These are phyloP conservation scores for Elaeagnus macrophylla DNA, from an alignment of 306 rosid genomes.

Conservation along the genomic window DNA sequence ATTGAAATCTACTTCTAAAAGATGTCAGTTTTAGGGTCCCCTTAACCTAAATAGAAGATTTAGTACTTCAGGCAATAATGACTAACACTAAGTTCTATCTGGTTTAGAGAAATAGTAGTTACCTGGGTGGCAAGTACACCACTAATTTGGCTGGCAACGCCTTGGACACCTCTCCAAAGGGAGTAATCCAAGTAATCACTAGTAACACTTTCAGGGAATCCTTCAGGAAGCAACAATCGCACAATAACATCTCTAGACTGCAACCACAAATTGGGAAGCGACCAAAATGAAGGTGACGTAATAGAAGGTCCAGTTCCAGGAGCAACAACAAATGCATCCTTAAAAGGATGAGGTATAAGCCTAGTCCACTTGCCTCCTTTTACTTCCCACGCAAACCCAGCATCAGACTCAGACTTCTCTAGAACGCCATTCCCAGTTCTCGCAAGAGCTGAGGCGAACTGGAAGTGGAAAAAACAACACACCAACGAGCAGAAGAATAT, in stretches of 20 bases:
- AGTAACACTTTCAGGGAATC: conserved; percentile 71
- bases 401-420: conserved; percentile 12
- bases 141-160: conserved; percentile 80
- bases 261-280: conserved; percentile 27
- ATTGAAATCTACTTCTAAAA: no score
- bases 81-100: no score
- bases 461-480: conserved; percentile 45
- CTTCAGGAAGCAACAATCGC: conserved; percentile 83
- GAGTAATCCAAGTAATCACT: conserved; percentile 81
- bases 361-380: conserved; percentile 65
- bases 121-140: conserved; percentile 86
- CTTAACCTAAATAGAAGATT: no score
- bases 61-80: no score
- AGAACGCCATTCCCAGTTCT: conserved; percentile 7
- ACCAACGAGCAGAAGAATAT: conserved; percentile 23
- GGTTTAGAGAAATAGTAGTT: background rate
- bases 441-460: conserved; percentile 49
- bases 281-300: conserved; percentile 12
- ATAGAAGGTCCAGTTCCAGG: conserved; percentile 18
- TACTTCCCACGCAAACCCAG: conserved; percentile 47
- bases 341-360: conserved; percentile 35
- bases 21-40: no score
- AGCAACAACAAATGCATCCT: conserved; percentile 40
- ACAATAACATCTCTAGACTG: conserved; percentile 37
- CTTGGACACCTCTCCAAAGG: conserved; percentile 90